A percentile compares a stretch with the other conserved stretches of the same genome.
phyloP scores from a whole-genome alignment of 2,329 filamentous ascomycete species.

The Pleoardoris graminearum region DNA sequence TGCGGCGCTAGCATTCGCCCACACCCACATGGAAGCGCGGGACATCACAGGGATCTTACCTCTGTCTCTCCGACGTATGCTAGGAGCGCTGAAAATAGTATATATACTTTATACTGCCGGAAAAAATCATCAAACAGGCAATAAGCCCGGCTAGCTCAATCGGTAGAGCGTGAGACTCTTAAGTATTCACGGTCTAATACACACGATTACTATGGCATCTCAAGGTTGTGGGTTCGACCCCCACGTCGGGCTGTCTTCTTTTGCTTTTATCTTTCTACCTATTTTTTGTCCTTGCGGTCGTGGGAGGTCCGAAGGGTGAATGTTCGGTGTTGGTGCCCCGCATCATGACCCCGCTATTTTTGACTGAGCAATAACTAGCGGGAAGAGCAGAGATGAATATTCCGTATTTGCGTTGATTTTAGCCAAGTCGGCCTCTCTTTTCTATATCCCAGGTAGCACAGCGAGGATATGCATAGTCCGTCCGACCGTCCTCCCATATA shows the following conservation, averaged over 20 bases:
- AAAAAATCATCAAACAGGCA: background rate
- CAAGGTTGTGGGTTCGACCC: conserved; percentile 11
- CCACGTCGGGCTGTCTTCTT: conserved; percentile 7
- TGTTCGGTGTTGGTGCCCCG: background rate
- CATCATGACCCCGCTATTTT: background rate
- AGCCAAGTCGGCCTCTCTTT: too few species aligned
- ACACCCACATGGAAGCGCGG: too few species aligned
- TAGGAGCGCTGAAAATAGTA: too few species aligned
- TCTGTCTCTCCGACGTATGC: too few species aligned
- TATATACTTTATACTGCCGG: background rate
- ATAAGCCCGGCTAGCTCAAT: conserved; percentile 35
- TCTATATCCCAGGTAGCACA: too few species aligned
- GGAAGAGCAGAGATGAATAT: background rate
- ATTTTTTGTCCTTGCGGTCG: background rate
- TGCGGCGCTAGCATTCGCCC: too few species aligned
- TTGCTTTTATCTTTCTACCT: background rate
- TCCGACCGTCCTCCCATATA: too few species aligned
- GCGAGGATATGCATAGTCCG: too few species aligned
- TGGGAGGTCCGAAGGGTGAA: background rate
- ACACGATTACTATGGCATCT: conserved; percentile 6
- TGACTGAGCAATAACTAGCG: background rate
- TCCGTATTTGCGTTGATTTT: too few species aligned
- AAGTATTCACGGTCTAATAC: conserved; percentile 16
- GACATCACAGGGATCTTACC: too few species aligned
- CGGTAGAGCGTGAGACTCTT: conserved; percentile 50